Evolutionary conservation across 139 green algal genomes (phyloP), one percentile per base, ranked within the genome.

Genomic region (Dunaliella sp.): DNA sequence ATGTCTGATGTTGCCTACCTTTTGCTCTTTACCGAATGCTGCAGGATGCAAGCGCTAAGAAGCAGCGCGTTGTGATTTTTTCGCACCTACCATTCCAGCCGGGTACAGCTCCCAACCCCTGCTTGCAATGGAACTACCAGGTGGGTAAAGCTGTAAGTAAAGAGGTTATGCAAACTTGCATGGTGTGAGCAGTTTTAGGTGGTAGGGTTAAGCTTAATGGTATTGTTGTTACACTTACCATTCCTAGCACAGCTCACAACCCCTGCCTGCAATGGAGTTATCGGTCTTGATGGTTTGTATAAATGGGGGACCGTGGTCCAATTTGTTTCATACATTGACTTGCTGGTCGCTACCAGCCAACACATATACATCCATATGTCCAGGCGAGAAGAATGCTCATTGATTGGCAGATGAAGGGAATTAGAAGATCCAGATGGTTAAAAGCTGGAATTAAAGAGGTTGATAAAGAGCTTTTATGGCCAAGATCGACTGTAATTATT

Each of bases 211-310:
- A 21, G 58, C 58, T 74, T 74, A 74, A 21, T 74, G 58, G 38
- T 81, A 24, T 79, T 95, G 31, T 87, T 77, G n/a, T 72, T 57
- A 21, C 90, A 93, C 90, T 36, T 93, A 16, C 88, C 89, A 3
- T 58, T 94, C 33, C 83, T 0, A 82, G 79, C 65, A 94, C 88
- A 36, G 91, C 84, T 38, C 86, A 88, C 0, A 81, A 85, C 37
- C 74, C 88, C 32, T 95, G 91, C 85, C 87, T 97, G 73, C 36
- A 95, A 26, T 97, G 93, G 93, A 96, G 95, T 88, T 96, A 95
- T 65, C 80, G 93, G 12, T 30, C 21, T 24, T 21, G 58, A 21
- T 74, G 21, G 21, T 24, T 30, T 74, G 21, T n/a, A n/a, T n/a
- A n/a, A n/a, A n/a, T n/a, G n/a, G n/a, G n/a, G n/a, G n/a, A n/a